Conservation (phyloP, 257 asterid species). For the Cinchona pubescens region DNA sequence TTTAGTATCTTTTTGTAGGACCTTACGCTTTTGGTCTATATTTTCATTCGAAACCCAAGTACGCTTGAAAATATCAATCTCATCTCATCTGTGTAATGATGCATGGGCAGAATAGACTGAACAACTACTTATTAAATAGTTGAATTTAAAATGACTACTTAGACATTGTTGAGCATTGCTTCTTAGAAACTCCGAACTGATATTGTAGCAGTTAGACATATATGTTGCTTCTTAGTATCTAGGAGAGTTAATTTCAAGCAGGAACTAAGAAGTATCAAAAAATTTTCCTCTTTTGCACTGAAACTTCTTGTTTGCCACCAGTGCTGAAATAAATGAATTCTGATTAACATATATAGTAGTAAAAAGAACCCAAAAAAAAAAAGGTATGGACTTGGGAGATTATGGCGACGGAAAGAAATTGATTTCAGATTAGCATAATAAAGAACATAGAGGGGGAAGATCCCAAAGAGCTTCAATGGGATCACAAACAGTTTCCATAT, state of each 20-base stretch:
- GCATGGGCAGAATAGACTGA: background rate
- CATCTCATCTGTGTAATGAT: background rate
- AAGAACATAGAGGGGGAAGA: slow-evolving; percentile 56
- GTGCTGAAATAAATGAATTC: background rate
- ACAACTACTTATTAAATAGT: background rate
- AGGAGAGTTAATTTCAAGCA: background rate
- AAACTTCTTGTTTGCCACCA: background rate
- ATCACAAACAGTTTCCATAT: slow-evolving; percentile 54
- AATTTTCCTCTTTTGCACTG: background rate
- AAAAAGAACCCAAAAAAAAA: background rate
- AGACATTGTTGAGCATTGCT: background rate
- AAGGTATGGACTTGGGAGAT: background rate
- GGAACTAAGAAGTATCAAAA: background rate
- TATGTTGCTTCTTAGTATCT: background rate
- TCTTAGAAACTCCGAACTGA: background rate
- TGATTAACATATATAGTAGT: background rate
- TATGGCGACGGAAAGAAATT: background rate
- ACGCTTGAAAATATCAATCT: background rate
- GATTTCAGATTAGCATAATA: slow-evolving; percentile 19
- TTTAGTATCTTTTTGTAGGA: background rate
- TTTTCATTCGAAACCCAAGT: background rate
- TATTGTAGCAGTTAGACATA: background rate
- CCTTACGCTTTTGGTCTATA: background rate
- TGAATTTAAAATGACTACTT: background rate
- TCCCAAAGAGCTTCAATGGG: slow-evolving; percentile 64